Evolutionary conservation across 345 rosid species (phyloP).

Genomic region (Psidium friedrichsthalianum): DNA sequence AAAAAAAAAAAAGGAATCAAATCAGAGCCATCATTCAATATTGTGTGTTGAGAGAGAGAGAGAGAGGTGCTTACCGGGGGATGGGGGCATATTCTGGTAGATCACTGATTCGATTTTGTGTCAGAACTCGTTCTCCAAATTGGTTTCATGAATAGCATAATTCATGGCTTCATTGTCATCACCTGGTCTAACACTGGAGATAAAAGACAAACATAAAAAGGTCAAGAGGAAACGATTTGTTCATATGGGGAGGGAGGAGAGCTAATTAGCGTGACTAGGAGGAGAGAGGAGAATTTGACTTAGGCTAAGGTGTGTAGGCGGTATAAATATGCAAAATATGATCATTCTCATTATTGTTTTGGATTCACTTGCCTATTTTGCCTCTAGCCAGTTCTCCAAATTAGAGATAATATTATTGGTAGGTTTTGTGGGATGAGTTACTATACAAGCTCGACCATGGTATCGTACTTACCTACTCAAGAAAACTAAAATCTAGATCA

Average conservation of each 20-base stretch:
- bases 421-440: neutral
- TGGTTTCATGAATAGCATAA: neutral
- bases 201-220: neutral
- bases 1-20: too few relatives aligned
- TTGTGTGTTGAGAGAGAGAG: too few relatives aligned
- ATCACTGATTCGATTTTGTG: too few relatives aligned
- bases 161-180: neutral
- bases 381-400: neutral
- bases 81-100: too few relatives aligned
- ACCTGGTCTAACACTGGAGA: neutral
- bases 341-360: neutral
- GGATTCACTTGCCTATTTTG: neutral
- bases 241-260: neutral
- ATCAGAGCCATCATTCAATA: too few relatives aligned
- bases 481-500: neutral
- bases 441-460: neutral
- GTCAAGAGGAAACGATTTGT: neutral
- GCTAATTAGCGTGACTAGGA: neutral
- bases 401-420: neutral
- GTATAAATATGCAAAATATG: neutral
- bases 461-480: neutral
- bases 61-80: too few relatives aligned
- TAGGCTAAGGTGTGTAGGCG: neutral
- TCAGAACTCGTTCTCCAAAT: too few relatives aligned
- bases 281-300: neutral